Evolutionary conservation across 306 rosid species (phyloP), one percentile per base, ranked within the genome.

Genomic region (Vigna angularis): DNA sequence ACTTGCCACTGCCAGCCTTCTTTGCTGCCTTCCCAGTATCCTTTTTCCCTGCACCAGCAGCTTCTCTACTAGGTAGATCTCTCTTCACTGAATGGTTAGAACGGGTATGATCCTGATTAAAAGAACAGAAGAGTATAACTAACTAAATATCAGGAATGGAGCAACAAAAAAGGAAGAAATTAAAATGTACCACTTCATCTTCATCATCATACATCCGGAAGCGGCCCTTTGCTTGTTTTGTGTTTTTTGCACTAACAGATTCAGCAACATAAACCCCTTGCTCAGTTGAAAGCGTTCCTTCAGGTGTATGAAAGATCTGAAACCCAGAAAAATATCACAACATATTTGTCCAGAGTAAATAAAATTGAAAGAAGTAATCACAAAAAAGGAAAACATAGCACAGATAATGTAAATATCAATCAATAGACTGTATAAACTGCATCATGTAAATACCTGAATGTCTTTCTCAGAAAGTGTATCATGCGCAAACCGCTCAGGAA

Each of bases 211-310:
- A 88, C 90, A 92, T 87, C 88, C 88, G 91, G 77, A 89, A 87
- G 50, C 90, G 93, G 9, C 93, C 98, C 88, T 95, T 95, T 17
- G 96, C 91, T 82, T 95, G 97, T 83, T 86, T 95, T 71, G 87
- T 79, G 78, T 88, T 95, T 89, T 84, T 93, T 32, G 83, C 57
- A 78, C 89, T 78, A 40, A 91, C 86, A 77, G 98, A 86, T 83
- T 95, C 98, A 11, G 99, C 98, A 86, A 90, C 74, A 78, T 95
- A 95, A 79, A 95, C 88, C 61, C 99, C 99, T 90, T 88, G 94
- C 90, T 95, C 99, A 18, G 82, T 83, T 57, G 99, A 95, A 84
- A 95, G 91, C 85, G 84, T 55, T 71, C 99, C 98, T 81, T 95
- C 98, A 66, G 99, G 98, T 70, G 99, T 91, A 55, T n/a, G 84